Evolutionary conservation across 2,329 filamentous ascomycete species (phyloP).

Genomic region (Dactylellina cionopaga): DNA sequence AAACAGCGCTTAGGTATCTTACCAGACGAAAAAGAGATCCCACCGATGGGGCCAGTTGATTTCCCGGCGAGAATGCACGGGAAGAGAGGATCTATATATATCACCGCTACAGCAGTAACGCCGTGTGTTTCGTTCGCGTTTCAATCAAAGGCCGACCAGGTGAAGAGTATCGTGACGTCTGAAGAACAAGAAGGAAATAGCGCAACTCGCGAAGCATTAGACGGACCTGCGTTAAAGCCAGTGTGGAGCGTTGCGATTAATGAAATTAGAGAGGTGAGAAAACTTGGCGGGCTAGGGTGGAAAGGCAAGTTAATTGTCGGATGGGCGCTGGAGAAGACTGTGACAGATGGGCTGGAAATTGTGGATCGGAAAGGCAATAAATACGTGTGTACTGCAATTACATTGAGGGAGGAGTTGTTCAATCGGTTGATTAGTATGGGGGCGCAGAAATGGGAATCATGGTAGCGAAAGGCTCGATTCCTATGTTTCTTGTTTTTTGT

Average conservation of each 20-base stretch:
- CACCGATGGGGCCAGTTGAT: slow-evolving; percentile 74
- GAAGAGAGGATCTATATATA: slow-evolving; percentile 76
- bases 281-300: slow-evolving; percentile 84
- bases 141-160: slow-evolving; percentile 64
- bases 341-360: slow-evolving; percentile 79
- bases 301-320: slow-evolving; percentile 84
- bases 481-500: no score
- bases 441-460: slow-evolving; percentile 83
- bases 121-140: slow-evolving; percentile 72
- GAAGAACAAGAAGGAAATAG: slow-evolving; percentile 67
- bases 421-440: slow-evolving; percentile 81
- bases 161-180: slow-evolving; percentile 57
- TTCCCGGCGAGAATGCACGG: slow-evolving; percentile 78
- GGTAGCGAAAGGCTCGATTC: no score
- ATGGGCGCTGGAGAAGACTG: slow-evolving; percentile 77
- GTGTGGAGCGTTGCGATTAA: slow-evolving; percentile 76
- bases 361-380: slow-evolving; percentile 59
- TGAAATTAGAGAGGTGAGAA: slow-evolving; percentile 78
- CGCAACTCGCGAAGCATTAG: slow-evolving; percentile 58
- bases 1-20: slow-evolving; percentile 78
- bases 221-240: slow-evolving; percentile 60
- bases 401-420: slow-evolving; percentile 79
- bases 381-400: slow-evolving; percentile 75
- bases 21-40: slow-evolving; percentile 62
- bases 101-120: slow-evolving; percentile 73